Evolutionary conservation across 1,139 yeast species (phyloP), one percentile per base, ranked within the genome.

Genomic region (Saccharomyces hybrid): DNA sequence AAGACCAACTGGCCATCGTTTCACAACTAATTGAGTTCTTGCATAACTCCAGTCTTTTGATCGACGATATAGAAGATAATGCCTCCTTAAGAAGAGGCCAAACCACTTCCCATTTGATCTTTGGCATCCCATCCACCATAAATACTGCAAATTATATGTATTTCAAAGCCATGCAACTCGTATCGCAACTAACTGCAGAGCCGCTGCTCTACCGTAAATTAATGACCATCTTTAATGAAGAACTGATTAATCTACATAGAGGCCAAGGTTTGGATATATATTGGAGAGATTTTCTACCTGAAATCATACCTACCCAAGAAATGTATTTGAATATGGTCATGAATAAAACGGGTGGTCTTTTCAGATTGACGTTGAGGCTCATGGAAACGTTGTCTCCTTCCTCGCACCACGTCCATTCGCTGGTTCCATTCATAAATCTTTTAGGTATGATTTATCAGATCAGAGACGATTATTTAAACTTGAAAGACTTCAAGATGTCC

Each of bases 221-320:
- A 49, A 69, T 75, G 49, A 61, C 67, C 26, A 75, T 82, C 1
- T 76, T 83, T 57, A 75, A 80, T 56, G 86, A 85, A 54, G 97
- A 90, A 63, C 77, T 90, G 81, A 70, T 87, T 52, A 83, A 86
- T 62, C 72, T 91, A 56, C 97, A 90, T 67, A 77, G 86, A 51
- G 97, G 97, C 2, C 97, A 90, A 72, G 96, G 96, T 0, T 72
- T 86, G 56, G 97, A 90, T 63, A 77, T 90, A 25, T 85, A 83
- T 69, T 90, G 97, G 97, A 75, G 97, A 59, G 97, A 90, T 58
- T 72, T 76, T 16, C 63, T 78, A 28, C 59, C 57, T 8, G 54
- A 52, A 13, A 70, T 70, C 0, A 77, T 89, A 48, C 97, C 97
- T 0, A 72, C 76, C 1, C 86, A 86, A 58, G 75, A 75, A 5